A percentile compares a stretch with the other conserved stretches of the same genome.
Conservation (phyloP, 352 stramenopile species). For the Bremia lactucae region DNA sequence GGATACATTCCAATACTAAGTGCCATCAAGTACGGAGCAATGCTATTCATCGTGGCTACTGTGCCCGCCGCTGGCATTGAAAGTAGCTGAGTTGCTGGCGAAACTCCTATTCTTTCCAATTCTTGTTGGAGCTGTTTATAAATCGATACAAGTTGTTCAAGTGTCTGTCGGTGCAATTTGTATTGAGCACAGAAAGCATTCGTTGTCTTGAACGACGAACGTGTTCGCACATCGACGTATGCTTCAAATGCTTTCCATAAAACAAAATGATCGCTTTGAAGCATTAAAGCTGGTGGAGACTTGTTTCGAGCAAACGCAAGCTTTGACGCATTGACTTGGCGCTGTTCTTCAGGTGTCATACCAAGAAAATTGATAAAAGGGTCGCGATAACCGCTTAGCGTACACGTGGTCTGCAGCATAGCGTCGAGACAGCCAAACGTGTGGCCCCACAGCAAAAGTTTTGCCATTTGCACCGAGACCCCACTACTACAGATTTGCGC, state of each 20-base stretch:
- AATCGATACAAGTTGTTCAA: slow-evolving; percentile 59
- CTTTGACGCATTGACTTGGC: slow-evolving; percentile 46
- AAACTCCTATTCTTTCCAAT: slow-evolving; percentile 41
- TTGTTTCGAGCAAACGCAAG: slow-evolving; percentile 37
- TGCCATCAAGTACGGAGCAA: slow-evolving; percentile 53
- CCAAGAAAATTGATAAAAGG: slow-evolving; percentile 63
- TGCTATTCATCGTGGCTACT: slow-evolving; percentile 15
- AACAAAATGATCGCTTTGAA: slow-evolving; percentile 69
- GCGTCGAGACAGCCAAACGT: slow-evolving; percentile 53
- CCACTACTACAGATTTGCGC: slow-evolving; percentile 57
- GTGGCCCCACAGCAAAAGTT: slow-evolving; percentile 61
- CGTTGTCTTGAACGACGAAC: slow-evolving; percentile 24
- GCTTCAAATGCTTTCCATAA: slow-evolving; percentile 55
- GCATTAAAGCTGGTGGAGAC: slow-evolving; percentile 16
- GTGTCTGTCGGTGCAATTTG: slow-evolving; percentile 48
- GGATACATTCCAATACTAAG: slow-evolving; percentile 64
- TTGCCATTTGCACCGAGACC: slow-evolving; percentile 57
- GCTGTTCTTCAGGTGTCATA: slow-evolving; percentile 48
- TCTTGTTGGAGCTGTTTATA: slow-evolving; percentile 59
- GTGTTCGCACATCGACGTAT: slow-evolving; percentile 33
- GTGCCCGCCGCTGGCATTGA: slow-evolving; percentile 2
- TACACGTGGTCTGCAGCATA: slow-evolving; percentile 53
- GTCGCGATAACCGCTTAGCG: slow-evolving; percentile 65
- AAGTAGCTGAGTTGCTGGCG: slow-evolving; percentile 33
- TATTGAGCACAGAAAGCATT: slow-evolving; percentile 48